Evolutionary conservation across 2,329 filamentous ascomycete species (phyloP), one percentile per base, ranked within the genome.

Genomic region (Monosporascus cannonballus): DNA sequence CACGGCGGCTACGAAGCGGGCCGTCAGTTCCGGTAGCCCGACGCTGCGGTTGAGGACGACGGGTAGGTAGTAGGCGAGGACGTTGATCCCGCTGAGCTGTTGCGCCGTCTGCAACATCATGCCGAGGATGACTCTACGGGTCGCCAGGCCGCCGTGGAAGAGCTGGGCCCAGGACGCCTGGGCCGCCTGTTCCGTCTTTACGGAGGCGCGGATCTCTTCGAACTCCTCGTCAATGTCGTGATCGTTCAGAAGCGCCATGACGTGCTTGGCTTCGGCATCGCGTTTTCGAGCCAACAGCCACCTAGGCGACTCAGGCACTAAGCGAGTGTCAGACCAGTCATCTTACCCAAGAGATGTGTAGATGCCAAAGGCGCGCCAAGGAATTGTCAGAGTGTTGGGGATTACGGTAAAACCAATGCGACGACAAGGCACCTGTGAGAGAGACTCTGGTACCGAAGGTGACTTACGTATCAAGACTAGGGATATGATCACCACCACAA

Each of bases 61-160:
- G 5, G 52, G 52, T 2, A 54, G 52, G 44, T 54, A 54, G 45
- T 54, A 54, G 2, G 41, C 36, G 22, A 48, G 39, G 25, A 54
- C 49, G 30, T 54, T 54, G 49, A 54, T 54, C 6, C 52, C 52
- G 17, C 38, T 38, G 11, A 49, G 51, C 47, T 52, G 46, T 20
- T 52, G 46, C 14, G 41, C 37, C 15, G 50, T 49, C 37, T 52
- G 47, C 14, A 49, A 18, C 20, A 45, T 45, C 51, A 44, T 49
- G 47, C 51, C 51, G 18, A 49, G 51, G 17, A 53, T 22, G 8
- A 48, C 45, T n/a, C 45, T 37, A n/a, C 51, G 27, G 5, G 49
- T 51, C 27, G 49, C 49, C 14, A 51, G 49, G 25, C 49, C 49
- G 14, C 49, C 49, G 18, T 41, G 49, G 49, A 51, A 51, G 39